These are phyloP conservation scores for Ascobolus immersus DNA, from an alignment of 495 filamentous ascomycete genomes.

Conservation along the genomic window DNA sequence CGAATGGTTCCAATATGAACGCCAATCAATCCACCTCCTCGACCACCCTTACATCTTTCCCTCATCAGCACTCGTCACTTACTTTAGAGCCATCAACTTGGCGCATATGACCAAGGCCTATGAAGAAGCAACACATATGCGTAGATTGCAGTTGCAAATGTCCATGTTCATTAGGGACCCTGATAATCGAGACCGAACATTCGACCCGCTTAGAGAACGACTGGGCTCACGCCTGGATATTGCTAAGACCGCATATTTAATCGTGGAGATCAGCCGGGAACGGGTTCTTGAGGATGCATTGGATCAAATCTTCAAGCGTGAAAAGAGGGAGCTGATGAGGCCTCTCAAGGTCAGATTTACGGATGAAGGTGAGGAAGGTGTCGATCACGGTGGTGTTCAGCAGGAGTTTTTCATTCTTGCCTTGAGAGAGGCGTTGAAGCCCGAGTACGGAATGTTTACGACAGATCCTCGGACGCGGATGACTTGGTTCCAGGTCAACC, in stretches of 20 bases:
- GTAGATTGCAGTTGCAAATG: slow-evolving; percentile 34
- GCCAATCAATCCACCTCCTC: slow-evolving; percentile 38
- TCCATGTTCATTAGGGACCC: slow-evolving; percentile 10
- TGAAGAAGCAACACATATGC: slow-evolving; percentile 39
- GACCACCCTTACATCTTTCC: slow-evolving; percentile 63
- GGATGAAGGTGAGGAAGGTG: slow-evolving; percentile 61
- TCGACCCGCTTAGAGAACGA: too few relatives aligned
- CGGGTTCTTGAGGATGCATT: slow-evolving; percentile 52
- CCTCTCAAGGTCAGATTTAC: slow-evolving; percentile 76
- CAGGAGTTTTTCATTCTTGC: slow-evolving; percentile 82
- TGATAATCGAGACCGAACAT: slow-evolving; percentile 17
- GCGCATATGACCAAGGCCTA: slow-evolving; percentile 52
- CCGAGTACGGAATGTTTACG: slow-evolving; percentile 53
- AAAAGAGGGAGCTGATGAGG: slow-evolving; percentile 54
- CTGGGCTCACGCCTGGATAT: slow-evolving; percentile 37
- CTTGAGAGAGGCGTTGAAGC: slow-evolving; percentile 48
- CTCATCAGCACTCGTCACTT: slow-evolving; percentile 43
- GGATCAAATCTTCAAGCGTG: slow-evolving; percentile 66
- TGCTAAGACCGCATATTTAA: slow-evolving; percentile 43
- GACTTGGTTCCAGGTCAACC: slow-evolving; percentile 68
- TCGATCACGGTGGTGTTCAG: slow-evolving; percentile 82
- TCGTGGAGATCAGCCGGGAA: slow-evolving; percentile 48
- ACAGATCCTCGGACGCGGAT: slow-evolving; percentile 45
- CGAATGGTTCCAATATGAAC: slow-evolving; percentile 42
- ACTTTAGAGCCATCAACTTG: slow-evolving; percentile 75